phyloP scores from a whole-genome alignment of 768 basidiomycete species.

The Cystoderma amianthinum region DNA sequence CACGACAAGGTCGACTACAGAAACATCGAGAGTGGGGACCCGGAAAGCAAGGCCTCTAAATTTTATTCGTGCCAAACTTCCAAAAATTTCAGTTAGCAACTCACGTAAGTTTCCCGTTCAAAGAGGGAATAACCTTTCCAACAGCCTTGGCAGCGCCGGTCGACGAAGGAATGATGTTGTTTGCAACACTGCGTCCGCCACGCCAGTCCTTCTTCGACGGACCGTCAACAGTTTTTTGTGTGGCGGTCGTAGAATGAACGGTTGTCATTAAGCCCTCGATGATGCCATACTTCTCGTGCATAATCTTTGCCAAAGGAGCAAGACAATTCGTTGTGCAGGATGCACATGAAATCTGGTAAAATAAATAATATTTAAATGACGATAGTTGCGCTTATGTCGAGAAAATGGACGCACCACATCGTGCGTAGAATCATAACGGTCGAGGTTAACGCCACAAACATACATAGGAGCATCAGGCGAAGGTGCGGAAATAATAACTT shows the following conservation, averaged over 20 bases:
- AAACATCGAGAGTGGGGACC: constrained; percentile 87
- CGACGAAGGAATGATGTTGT: constrained; percentile 95
- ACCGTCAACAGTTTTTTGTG: constrained; percentile 84
- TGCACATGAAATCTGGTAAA: constrained; percentile 79
- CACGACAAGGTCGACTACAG: constrained; percentile 90
- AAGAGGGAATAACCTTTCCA: constrained; percentile 85
- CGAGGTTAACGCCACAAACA: constrained; percentile 89
- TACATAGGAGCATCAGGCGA: constrained; percentile 91
- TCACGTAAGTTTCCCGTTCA: constrained; percentile 92
- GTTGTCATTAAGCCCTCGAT: constrained; percentile 94
- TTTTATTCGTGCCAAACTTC: neutral
- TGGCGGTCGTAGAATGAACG: constrained; percentile 87
- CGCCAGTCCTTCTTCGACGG: constrained; percentile 91
- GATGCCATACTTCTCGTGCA: constrained; percentile 90
- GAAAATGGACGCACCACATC: constrained; percentile 44
- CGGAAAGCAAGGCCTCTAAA: constrained; percentile 85
- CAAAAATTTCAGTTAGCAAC: constrained; percentile 13
- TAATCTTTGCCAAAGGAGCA: constrained; percentile 89
- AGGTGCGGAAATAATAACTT: constrained; percentile 96
- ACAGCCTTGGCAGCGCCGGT: constrained; percentile 97
- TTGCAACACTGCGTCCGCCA: constrained; percentile 83
- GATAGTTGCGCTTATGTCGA: too few species aligned
- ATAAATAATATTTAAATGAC: neutral
- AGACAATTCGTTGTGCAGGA: constrained; percentile 99
- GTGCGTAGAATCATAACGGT: constrained; percentile 80